Conservation (phyloP, 495 filamentous ascomycete genomes). For the Penicillium tannophilum region DNA sequence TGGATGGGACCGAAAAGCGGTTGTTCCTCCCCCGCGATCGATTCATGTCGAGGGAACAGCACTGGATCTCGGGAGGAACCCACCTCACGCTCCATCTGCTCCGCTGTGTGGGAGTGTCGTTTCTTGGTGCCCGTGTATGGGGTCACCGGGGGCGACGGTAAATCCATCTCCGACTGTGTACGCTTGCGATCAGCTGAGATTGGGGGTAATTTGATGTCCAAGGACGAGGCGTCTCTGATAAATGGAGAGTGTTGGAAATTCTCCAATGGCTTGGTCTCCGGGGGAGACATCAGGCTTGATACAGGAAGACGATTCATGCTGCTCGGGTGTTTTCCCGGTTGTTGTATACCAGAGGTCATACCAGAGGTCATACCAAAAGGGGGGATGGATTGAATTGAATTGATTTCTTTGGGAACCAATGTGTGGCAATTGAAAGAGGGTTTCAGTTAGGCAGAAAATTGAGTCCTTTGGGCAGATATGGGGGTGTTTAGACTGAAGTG, state of each 20-base stretch:
- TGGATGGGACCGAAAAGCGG: constrained; percentile 58
- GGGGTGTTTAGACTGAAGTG: not conserved
- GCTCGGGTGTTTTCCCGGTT: constrained; percentile 27
- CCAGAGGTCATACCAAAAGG: constrained; percentile 34
- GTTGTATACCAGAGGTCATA: constrained; percentile 34
- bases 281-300: constrained; percentile 74
- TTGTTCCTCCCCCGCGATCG: constrained; percentile 44
- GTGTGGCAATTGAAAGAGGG: not conserved
- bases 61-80: constrained; percentile 57
- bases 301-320: constrained; percentile 56
- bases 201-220: constrained; percentile 47
- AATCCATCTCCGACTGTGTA: constrained; percentile 52
- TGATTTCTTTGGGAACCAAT: not conserved
- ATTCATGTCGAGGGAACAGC: constrained; percentile 57
- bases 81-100: constrained; percentile 41
- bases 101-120: constrained; percentile 45
- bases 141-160: constrained; percentile 74
- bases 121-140: constrained; percentile 61
- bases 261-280: constrained; percentile 65
- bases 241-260: constrained; percentile 53
- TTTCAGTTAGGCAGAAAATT: not conserved
- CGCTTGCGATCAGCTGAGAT: constrained; percentile 52
- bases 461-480: constrained; percentile 1
- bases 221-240: constrained; percentile 32
- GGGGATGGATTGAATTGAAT: constrained; percentile 8